A percentile compares a stretch with the other conserved stretches of the same genome.
Conservation (phyloP, 2,329 filamentous ascomycete species). For the Aspergillus brasiliensis region DNA sequence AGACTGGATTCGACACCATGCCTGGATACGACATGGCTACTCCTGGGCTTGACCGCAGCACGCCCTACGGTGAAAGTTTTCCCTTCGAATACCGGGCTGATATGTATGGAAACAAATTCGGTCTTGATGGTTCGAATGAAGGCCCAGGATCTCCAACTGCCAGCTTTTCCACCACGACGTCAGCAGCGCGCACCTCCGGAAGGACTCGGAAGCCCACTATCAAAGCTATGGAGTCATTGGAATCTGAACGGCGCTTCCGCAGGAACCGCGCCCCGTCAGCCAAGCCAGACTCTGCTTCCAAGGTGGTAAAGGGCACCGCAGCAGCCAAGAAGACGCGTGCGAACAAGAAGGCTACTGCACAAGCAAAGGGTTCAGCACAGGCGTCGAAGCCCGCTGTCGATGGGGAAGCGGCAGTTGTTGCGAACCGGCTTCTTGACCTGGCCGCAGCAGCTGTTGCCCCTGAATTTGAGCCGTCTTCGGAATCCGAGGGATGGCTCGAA, state of each 20-base stretch:
- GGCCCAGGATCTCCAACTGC: slow-evolving; percentile 20
- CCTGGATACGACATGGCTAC: neutral
- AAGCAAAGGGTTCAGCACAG: neutral
- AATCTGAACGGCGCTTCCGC: slow-evolving; percentile 23
- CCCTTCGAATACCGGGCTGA: slow-evolving; percentile 25
- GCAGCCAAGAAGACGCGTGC: neutral
- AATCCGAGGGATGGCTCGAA: slow-evolving; percentile 18
- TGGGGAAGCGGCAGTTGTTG: slow-evolving; percentile 11
- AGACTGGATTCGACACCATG: neutral
- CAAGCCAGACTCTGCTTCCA: slow-evolving; percentile 7
- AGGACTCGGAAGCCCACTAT: slow-evolving; percentile 26
- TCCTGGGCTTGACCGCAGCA: neutral
- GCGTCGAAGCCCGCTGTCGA: neutral
- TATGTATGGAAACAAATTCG: slow-evolving; percentile 24
- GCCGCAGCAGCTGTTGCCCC: slow-evolving; percentile 19
- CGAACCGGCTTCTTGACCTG: slow-evolving; percentile 19
- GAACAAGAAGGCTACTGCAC: neutral
- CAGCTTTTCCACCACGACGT: slow-evolving; percentile 21
- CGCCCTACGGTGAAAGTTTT: slow-evolving; percentile 10
- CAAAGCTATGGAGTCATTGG: slow-evolving; percentile 22
- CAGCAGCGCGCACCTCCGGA: slow-evolving; percentile 19
- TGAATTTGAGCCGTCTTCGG: slow-evolving; percentile 12
- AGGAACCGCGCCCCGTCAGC: slow-evolving; percentile 17
- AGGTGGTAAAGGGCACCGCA: neutral
- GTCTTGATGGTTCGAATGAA: slow-evolving; percentile 24